Conservation (phyloP, 352 stramenopile species). For the Globisporangium spiculum region DNA sequence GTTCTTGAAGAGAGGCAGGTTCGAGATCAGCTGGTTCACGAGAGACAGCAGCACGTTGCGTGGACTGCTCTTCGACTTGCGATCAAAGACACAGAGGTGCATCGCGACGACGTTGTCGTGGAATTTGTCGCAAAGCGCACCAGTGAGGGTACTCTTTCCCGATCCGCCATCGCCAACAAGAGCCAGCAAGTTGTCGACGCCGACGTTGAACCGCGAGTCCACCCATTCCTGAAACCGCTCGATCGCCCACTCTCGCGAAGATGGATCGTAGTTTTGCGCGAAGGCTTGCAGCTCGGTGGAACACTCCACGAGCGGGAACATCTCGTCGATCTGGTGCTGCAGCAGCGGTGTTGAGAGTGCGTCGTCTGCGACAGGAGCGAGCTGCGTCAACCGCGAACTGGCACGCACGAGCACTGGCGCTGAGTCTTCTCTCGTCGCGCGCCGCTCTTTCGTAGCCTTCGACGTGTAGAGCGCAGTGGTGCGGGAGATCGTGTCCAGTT, state of each 20-base stretch:
- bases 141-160: conserved; percentile 69
- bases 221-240: conserved; percentile 76
- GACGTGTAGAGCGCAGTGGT: conserved; percentile 51
- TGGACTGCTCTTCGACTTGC: conserved; percentile 64
- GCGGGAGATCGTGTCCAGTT: conserved; percentile 43
- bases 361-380: conserved; percentile 64
- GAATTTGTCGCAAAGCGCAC: conserved; percentile 51
- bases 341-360: conserved; percentile 61
- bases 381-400: conserved; percentile 47
- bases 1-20: conserved; percentile 72
- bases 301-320: conserved; percentile 79
- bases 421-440: conserved; percentile 36
- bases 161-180: conserved; percentile 67
- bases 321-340: conserved; percentile 75
- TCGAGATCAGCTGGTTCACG: conserved; percentile 74
- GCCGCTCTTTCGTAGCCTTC: conserved; percentile 40
- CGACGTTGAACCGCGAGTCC: conserved; percentile 64
- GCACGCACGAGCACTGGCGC: conserved; percentile 25
- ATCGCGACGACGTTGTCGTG: conserved; percentile 50
- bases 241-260: conserved; percentile 63
- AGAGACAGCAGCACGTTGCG: conserved; percentile 77
- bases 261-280: conserved; percentile 37
- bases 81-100: conserved; percentile 80
- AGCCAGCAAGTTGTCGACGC: conserved; percentile 51
- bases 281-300: conserved; percentile 44